Evolutionary conservation across 306 rosid genomes (phyloP).

Genomic region (Dicorynia guianensis): DNA sequence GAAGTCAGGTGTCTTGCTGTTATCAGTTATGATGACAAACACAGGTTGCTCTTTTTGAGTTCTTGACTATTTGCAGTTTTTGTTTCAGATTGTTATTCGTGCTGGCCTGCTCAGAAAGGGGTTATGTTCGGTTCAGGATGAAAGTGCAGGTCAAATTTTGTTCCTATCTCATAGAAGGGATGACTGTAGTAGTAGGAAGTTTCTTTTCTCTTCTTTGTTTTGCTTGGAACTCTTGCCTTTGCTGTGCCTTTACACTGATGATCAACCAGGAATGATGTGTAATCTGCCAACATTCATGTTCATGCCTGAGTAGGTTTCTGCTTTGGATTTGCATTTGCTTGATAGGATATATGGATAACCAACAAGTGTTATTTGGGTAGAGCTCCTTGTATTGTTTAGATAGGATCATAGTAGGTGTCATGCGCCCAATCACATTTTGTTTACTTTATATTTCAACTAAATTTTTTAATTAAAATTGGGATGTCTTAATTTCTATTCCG

Average conservation of each 20-base stretch:
- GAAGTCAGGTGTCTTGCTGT: conserved; percentile 16
- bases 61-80: conserved; percentile 41
- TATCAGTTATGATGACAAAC: conserved; percentile 1
- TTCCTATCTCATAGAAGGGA: conserved; percentile 36
- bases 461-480: conserved; percentile 3
- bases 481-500: conserved; percentile 18
- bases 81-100: conserved; percentile 69
- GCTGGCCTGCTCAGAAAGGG: conserved; percentile 78
- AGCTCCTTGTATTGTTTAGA: not conserved
- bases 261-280: conserved; percentile 18
- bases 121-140: conserved; percentile 88
- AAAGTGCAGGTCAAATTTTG: conserved; percentile 77
- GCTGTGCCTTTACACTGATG: conserved; percentile 30
- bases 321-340: conserved; percentile 15
- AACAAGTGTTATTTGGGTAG: conserved; percentile 12
- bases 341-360: conserved; percentile 9
- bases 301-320: conserved; percentile 27
- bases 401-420: not conserved
- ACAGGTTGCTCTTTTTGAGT: conserved; percentile 17
- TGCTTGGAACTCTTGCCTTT: conserved; percentile 8
- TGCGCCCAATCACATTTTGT: not conserved
- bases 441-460: not conserved
- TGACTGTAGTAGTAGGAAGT: conserved; percentile 20
- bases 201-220: conserved; percentile 15
- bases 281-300: conserved; percentile 20